Evolutionary conservation across 306 rosid species (phyloP).

Genomic region (Fagus sylvatica): DNA sequence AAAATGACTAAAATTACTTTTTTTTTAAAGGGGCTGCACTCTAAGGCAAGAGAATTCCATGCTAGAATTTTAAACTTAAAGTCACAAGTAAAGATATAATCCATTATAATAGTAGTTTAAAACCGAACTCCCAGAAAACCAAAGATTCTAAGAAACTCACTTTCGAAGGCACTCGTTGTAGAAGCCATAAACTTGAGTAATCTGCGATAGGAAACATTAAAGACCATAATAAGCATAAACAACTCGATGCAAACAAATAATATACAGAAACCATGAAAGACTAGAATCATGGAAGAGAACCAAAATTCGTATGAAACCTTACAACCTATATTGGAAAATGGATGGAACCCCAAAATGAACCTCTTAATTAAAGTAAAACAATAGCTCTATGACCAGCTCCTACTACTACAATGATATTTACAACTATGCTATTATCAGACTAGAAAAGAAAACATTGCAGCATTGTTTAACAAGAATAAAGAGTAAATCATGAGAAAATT

Average conservation of each 20-base stretch:
- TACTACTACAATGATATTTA: neutral
- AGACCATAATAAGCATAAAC: constrained; percentile 27
- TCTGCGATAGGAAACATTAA: constrained; percentile 53
- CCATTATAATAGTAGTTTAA: neutral
- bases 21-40: too few species aligned
- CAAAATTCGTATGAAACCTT: neutral
- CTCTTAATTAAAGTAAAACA: constrained; percentile 2
- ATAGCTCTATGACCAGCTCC: constrained; percentile 2
- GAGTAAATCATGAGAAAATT: neutral
- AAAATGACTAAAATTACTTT: neutral
- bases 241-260: constrained; percentile 9
- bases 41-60: neutral
- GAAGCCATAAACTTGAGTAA: constrained; percentile 96
- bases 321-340: neutral
- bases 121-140: neutral
- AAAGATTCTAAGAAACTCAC: constrained; percentile 52
- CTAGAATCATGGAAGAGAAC: neutral
- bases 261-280: neutral
- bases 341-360: neutral
- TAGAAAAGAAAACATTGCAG: neutral
- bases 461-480: neutral
- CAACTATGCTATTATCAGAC: constrained; percentile 2
- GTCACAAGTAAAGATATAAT: neutral
- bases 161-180: constrained; percentile 93
- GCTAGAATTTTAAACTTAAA: neutral